These are phyloP conservation scores for Suhomyces sp. DNA, from an alignment of 805 yeast species.

Conservation along the genomic window DNA sequence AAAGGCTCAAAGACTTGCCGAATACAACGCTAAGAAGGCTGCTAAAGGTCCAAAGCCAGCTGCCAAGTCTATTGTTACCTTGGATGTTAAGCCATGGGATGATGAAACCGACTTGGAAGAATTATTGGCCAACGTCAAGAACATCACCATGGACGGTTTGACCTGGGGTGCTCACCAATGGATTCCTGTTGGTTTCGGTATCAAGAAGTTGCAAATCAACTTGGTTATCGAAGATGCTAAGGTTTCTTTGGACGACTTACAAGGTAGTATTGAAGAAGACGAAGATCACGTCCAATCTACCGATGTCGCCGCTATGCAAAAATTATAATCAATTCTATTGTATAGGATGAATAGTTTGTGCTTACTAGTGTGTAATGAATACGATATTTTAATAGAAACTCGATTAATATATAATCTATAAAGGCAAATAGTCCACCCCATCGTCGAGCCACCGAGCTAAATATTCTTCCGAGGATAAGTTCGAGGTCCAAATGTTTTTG, in stretches of 20 bases:
- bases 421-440: constrained; percentile 50
- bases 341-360: constrained; percentile 15
- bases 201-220: constrained; percentile 98
- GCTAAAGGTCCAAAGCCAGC: constrained; percentile 97
- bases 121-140: constrained; percentile 81
- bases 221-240: constrained; percentile 95
- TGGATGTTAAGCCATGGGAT: constrained; percentile 99
- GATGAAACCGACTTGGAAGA: constrained; percentile 96
- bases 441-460: constrained; percentile 47
- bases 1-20: constrained; percentile 97
- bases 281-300: constrained; percentile 99
- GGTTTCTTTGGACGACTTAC: constrained; percentile 91
- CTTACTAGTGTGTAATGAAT: constrained; percentile 8
- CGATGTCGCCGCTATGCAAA: constrained; percentile 97
- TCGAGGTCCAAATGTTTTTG: constrained; percentile 46
- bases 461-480: constrained; percentile 41
- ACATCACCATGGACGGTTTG: constrained; percentile 87
- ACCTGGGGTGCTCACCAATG: constrained; percentile 97
- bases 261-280: constrained; percentile 74
- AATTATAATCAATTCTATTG: constrained; percentile 59
- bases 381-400: constrained; percentile 4
- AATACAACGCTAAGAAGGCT: constrained; percentile 96
- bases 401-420: constrained; percentile 10
- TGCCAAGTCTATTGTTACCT: constrained; percentile 94
- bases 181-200: constrained; percentile 98